These are phyloP conservation scores for Dactylella cylindrospora DNA, from an alignment of 2,329 filamentous ascomycete genomes.

Conservation along the genomic window DNA sequence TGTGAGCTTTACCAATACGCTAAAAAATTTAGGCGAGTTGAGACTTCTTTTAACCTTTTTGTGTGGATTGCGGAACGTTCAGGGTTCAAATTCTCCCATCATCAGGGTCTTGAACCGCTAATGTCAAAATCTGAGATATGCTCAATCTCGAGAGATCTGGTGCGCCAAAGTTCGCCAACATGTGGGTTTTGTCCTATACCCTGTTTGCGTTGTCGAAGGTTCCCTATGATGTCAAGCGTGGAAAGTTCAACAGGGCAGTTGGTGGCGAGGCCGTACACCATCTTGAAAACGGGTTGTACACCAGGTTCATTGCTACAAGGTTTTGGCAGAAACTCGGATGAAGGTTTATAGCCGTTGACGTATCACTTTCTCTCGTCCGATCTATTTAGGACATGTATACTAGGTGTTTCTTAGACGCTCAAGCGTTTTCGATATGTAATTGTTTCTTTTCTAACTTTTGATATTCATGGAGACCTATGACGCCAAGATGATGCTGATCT, in stretches of 20 bases:
- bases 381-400: not conserved
- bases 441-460: conserved; percentile 23
- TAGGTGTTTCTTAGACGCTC: not conserved
- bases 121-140: conserved; percentile 27
- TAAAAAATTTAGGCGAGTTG: not conserved
- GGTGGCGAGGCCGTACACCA: too few relatives aligned
- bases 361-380: not conserved
- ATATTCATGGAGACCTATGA: conserved; percentile 44
- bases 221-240: conserved; percentile 37
- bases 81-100: conserved; percentile 1
- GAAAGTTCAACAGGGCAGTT: too few relatives aligned
- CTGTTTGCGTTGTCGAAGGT: conserved; percentile 13
- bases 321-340: conserved; percentile 8
- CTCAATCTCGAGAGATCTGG: conserved; percentile 28
- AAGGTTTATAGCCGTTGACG: conserved; percentile 16
- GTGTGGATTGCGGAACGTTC: not conserved
- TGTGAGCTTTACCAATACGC: too few relatives aligned
- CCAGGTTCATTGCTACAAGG: too few relatives aligned
- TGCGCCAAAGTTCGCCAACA: not conserved
- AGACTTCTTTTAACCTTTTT: not conserved
- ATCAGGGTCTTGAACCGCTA: not conserved
- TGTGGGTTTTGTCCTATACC: not conserved
- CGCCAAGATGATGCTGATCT: conserved; percentile 43
- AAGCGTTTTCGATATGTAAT: not conserved
- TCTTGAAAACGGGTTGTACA: too few relatives aligned